Evolutionary conservation across 805 yeast species (phyloP).

Genomic region (Kregervanrija pseudodelftensis): DNA sequence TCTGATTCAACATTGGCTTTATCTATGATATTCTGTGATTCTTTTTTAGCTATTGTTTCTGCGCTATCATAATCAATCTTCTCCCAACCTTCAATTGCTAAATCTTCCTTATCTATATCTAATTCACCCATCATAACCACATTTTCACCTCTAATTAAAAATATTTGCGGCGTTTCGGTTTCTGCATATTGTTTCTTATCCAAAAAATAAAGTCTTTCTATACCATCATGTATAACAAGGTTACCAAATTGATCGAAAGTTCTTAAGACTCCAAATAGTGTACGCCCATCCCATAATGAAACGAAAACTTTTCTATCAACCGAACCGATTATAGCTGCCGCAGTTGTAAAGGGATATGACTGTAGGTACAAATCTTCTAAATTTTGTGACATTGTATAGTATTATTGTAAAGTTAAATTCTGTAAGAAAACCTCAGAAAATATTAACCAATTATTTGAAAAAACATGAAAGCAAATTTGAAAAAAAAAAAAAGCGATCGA

Average conservation of each 20-base stretch:
- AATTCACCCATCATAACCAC: constrained; percentile 91
- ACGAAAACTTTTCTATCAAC: constrained; percentile 78
- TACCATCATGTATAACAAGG: constrained; percentile 83
- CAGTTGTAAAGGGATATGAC: constrained; percentile 78
- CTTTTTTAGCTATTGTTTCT: constrained; percentile 29
- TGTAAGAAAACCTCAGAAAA: too few species aligned
- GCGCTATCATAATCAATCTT: constrained; percentile 59
- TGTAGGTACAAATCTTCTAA: constrained; percentile 57
- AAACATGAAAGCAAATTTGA: too few species aligned
- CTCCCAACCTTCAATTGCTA: constrained; percentile 47
- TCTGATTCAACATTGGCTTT: constrained; percentile 11
- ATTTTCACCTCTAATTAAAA: constrained; percentile 91
- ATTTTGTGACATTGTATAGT: constrained; percentile 11
- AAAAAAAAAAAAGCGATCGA: too few species aligned
- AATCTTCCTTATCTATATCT: constrained; percentile 81
- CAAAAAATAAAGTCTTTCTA: constrained; percentile 71
- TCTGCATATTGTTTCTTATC: constrained; percentile 58
- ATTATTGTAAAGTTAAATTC: too few species aligned
- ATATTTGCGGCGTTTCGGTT: constrained; percentile 53
- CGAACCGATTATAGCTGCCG: constrained; percentile 85
- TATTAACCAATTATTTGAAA: too few species aligned
- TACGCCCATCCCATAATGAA: constrained; percentile 82
- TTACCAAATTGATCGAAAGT: constrained; percentile 96
- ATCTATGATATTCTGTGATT: constrained; percentile 9
- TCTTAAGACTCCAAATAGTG: constrained; percentile 80